Conservation (phyloP, 352 stramenopile genomes). For the Pythium guiyangense region DNA sequence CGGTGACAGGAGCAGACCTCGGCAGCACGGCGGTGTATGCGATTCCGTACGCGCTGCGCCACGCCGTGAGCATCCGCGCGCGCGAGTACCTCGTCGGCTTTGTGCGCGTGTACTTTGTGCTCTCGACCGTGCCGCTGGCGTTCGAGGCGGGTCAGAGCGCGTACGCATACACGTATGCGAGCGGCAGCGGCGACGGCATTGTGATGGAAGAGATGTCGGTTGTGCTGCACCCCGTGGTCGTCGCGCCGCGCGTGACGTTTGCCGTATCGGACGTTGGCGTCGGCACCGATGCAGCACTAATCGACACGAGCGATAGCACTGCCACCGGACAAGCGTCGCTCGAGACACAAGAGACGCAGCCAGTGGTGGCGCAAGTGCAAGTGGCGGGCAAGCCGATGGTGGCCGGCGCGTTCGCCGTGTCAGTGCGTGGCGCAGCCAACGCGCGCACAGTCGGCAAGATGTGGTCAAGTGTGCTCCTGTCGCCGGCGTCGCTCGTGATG, state of each 20-base stretch:
- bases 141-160: too few species aligned
- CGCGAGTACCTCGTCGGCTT: constrained; percentile 25
- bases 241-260: too few species aligned
- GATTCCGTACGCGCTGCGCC: constrained; percentile 27
- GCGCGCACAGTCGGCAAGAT: too few species aligned
- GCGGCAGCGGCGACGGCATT: too few species aligned
- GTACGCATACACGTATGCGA: too few species aligned
- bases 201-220: too few species aligned
- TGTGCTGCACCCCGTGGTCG: too few species aligned
- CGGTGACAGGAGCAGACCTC: constrained; percentile 11
- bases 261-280: constrained; percentile 4
- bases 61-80: constrained; percentile 24
- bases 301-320: neutral
- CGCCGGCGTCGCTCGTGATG: too few species aligned
- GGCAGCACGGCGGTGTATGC: constrained; percentile 24
- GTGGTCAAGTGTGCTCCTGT: too few species aligned
- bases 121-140: constrained; percentile 38
- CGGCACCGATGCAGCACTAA: neutral
- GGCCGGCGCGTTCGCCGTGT: constrained; percentile 13
- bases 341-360: neutral
- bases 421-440: constrained; percentile 11
- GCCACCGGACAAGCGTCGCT: neutral
- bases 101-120: constrained; percentile 33
- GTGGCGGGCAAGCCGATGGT: constrained; percentile 21
- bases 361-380: neutral